phyloP scores from a whole-genome alignment of 306 rosid species.

The Senna siamea region DNA sequence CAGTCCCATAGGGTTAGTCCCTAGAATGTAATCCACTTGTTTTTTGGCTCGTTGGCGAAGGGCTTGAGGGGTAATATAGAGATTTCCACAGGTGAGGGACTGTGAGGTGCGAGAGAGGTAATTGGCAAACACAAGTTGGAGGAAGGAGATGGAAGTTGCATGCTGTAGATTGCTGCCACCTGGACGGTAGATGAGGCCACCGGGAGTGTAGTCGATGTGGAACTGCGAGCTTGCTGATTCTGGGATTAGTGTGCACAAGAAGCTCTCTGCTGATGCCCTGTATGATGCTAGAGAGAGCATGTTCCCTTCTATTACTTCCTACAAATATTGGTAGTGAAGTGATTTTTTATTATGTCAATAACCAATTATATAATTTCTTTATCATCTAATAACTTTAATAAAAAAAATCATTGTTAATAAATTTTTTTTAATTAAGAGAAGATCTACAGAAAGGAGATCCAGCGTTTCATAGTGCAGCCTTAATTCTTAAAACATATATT shows the following conservation, averaged over 20 bases:
- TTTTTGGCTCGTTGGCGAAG: constrained; percentile 69
- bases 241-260: constrained; percentile 79
- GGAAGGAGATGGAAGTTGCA: constrained; percentile 78
- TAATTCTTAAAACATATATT: no score
- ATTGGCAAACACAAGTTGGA: constrained; percentile 73
- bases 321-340: neutral
- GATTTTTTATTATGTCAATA: no score
- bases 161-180: constrained; percentile 97
- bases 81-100: constrained; percentile 70
- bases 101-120: constrained; percentile 67
- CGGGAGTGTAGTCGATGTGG: constrained; percentile 76
- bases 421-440: no score
- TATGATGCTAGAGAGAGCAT: constrained; percentile 65
- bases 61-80: constrained; percentile 58
- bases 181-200: constrained; percentile 86
- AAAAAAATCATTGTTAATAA: no score
- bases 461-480: no score
- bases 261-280: constrained; percentile 83
- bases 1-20: constrained; percentile 72
- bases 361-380: no score
- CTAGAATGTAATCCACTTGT: constrained; percentile 92
- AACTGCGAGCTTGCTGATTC: constrained; percentile 65
- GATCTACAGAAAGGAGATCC: no score
- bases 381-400: no score
- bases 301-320: constrained; percentile 86